Evolutionary conservation across 78 protist genomes (phyloP).

Genomic region (Dictyostelium capitatum): DNA sequence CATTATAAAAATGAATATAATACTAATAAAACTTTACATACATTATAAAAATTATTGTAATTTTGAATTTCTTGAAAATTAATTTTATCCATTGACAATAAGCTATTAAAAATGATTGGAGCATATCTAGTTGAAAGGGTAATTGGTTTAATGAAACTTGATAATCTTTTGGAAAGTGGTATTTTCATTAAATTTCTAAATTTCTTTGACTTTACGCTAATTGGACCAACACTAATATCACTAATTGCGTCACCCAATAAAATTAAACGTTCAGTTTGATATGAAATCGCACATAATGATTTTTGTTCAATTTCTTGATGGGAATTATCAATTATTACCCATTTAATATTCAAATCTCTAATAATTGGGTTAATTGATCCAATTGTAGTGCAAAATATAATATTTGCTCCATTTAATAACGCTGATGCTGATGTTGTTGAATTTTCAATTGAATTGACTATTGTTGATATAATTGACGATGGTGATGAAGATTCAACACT

Average conservation of each 20-base stretch:
- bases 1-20: background rate
- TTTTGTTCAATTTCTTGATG: conserved; percentile 69
- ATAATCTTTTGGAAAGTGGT: conserved; percentile 12
- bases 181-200: conserved; percentile 13
- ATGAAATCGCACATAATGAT: conserved; percentile 21
- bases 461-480: no score
- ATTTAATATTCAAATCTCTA: conserved; percentile 12
- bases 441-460: no score
- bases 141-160: conserved; percentile 6
- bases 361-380: conserved; percentile 15
- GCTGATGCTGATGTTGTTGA: no score
- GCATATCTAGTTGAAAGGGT: background rate
- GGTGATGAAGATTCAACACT: no score
- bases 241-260: conserved; percentile 8
- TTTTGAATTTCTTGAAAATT: conserved; percentile 7
- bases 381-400: conserved; percentile 43
- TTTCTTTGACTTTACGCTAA: background rate
- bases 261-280: conserved; percentile 28
- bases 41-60: background rate
- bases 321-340: conserved; percentile 67
- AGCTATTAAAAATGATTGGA: background rate
- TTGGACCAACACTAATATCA: conserved; percentile 39
- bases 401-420: background rate
- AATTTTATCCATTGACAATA: background rate
- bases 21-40: background rate